These are phyloP conservation scores for Cladobotryum protrusum DNA, from an alignment of 2,329 filamentous ascomycete genomes.

Conservation along the genomic window DNA sequence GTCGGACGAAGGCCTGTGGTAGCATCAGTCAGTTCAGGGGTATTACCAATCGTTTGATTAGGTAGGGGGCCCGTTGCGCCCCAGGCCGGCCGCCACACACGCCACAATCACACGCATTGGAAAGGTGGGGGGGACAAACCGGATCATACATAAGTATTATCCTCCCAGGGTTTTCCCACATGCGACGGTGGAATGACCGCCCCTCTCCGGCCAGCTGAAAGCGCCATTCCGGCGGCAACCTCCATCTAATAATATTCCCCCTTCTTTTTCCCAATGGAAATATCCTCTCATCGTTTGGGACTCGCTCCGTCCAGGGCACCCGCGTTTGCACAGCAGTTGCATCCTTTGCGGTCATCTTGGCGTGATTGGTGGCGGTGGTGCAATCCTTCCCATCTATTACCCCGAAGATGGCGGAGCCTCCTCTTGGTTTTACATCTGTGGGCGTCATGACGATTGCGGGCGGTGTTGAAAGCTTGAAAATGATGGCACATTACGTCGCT, in stretches of 20 bases:
- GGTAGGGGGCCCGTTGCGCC: not conserved
- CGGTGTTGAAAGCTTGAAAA: constrained; percentile 1
- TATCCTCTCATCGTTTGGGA: constrained; percentile 35
- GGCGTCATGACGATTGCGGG: not conserved
- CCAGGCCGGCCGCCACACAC: not conserved
- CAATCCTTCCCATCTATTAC: constrained; percentile 8
- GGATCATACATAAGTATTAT: constrained; percentile 71
- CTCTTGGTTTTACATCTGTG: constrained; percentile 8
- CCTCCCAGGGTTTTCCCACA: constrained; percentile 74
- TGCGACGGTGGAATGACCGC: constrained; percentile 73
- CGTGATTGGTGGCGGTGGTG: constrained; percentile 10
- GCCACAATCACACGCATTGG: not conserved
- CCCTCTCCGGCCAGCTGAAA: constrained; percentile 57
- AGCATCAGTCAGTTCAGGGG: too few relatives aligned
- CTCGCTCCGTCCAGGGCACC: constrained; percentile 42
- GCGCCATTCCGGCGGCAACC: constrained; percentile 54
- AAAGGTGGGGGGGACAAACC: not conserved
- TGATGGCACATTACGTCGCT: constrained; percentile 6
- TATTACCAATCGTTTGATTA: too few relatives aligned
- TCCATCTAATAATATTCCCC: constrained; percentile 50
- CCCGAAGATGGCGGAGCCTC: not conserved
- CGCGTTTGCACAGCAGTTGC: constrained; percentile 30
- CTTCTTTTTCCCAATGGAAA: constrained; percentile 41
- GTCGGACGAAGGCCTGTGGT: constrained; percentile 53
- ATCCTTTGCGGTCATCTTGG: constrained; percentile 13